Base-by-base conservation (phyloP, 2,329 filamentous ascomycete species). In the Pseudocercospora vitis region DNA sequence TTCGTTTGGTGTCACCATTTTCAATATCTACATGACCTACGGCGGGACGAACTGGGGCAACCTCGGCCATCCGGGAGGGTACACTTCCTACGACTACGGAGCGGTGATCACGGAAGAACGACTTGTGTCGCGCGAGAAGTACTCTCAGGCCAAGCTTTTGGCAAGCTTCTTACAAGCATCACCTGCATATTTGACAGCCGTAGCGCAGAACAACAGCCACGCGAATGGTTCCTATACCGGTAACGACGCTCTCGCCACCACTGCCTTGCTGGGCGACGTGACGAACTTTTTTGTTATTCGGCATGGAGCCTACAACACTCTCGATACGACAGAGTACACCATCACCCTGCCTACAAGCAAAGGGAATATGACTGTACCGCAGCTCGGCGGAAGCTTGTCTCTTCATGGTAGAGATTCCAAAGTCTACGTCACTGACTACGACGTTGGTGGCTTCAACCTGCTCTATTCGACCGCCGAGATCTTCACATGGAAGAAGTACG, bases 11-110 rank as follows among this genome's bases (percentile, higher is more conserved):
- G 79, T 85, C 2, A 83, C 81, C 0, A 81, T 92, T 6, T 74
- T 90, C 53, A 91, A 85, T 61, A 65, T 89, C 1, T 91, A 91
- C 68, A 91, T 91, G 88, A 84, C 80, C 0, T 88, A 80, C 60
- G 89, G 89, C 11, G 89, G 88, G 4, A 91, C 88, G 0, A 94
- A 92, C 66, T 92, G 88, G 89, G 88, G 88, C 0, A 91, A 90
- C 57, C 70, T 89, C 3, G 86, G 88, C 0, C 82, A 89, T 60
- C 78, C 85, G 7, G 84, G 83, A 8, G 83, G 65, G 11, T 77
- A 78, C 61, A 78, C 76, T 0, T 79, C 76, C 3, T 85, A 85
- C 63, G 81, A 85, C 62, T 85, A 84, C 61, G 79, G 81, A 4
- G 76, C 83, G 3, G 74, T 78, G 5, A 89, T 92, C 48, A 78